phyloP scores from a whole-genome alignment of 306 rosid species.

The Trifolium dubium region DNA sequence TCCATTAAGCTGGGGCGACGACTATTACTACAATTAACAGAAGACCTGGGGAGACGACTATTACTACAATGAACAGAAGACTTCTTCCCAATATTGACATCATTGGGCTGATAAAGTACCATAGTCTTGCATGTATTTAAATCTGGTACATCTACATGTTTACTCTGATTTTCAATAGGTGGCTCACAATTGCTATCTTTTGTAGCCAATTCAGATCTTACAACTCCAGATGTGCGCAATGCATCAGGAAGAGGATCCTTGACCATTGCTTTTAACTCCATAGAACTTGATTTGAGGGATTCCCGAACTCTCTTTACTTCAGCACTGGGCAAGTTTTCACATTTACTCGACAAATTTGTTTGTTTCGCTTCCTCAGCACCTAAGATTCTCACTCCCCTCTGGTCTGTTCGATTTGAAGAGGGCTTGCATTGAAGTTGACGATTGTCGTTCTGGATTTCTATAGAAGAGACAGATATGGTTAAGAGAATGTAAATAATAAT shows the following conservation, averaged over 20 bases:
- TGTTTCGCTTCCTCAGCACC: conserved; percentile 46
- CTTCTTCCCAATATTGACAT: conserved; percentile 42
- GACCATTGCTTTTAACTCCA: conserved; percentile 61
- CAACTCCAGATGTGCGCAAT: conserved; percentile 52
- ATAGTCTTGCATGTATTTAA: conserved; percentile 40
- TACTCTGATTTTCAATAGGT: conserved; percentile 45
- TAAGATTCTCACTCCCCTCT: conserved; percentile 58
- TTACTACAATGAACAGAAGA: conserved; percentile 41
- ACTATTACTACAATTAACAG: conserved; percentile 25
- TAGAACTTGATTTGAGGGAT: conserved; percentile 69
- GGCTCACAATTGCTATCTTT: conserved; percentile 41
- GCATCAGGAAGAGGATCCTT: conserved; percentile 83
- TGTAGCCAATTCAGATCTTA: conserved; percentile 51
- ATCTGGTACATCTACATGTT: conserved; percentile 36
- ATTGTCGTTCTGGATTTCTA: conserved; percentile 46
- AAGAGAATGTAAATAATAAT: conserved; percentile 8
- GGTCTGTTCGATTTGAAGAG: conserved; percentile 46
- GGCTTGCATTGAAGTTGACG: conserved; percentile 48
- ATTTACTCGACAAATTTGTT: conserved; percentile 5
- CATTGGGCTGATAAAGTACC: conserved; percentile 41
- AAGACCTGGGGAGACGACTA: conserved; percentile 36
- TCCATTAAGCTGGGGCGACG: conserved; percentile 59
- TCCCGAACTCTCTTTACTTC: conserved; percentile 58
- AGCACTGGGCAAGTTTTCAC: conserved; percentile 42
- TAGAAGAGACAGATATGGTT: background rate